phyloP scores from a whole-genome alignment of 768 basidiomycete species.

The Daedalea quercina region DNA sequence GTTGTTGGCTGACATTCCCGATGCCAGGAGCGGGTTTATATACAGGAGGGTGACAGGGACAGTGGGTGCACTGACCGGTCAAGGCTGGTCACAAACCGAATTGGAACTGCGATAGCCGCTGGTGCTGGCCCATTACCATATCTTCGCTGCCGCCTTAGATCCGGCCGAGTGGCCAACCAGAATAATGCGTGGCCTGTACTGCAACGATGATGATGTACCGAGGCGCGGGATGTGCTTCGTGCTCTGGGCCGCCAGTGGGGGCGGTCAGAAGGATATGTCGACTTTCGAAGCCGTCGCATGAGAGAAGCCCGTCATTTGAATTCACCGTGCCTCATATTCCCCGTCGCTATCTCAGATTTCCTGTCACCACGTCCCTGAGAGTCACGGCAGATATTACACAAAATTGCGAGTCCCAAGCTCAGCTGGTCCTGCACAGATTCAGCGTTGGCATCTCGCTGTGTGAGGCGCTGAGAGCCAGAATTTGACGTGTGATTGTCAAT shows the following conservation, averaged over 20 bases:
- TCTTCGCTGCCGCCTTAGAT: background rate
- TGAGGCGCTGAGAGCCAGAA: too few relatives aligned
- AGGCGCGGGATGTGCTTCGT: background rate
- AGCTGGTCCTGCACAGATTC: too few relatives aligned
- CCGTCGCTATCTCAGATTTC: background rate
- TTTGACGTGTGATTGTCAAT: too few relatives aligned
- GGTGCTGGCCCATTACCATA: background rate
- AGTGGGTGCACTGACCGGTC: background rate
- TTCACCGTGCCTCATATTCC: background rate
- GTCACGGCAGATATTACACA: background rate
- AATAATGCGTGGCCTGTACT: background rate
- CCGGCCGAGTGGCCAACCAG: slow-evolving; percentile 2
- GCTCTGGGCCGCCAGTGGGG: background rate
- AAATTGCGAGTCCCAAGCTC: too few relatives aligned
- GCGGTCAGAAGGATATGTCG: background rate
- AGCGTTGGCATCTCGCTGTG: too few relatives aligned
- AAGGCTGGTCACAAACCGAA: background rate
- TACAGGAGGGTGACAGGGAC: background rate
- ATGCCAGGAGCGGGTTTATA: background rate
- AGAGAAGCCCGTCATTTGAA: background rate
- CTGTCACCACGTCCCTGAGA: background rate
- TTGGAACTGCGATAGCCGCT: background rate
- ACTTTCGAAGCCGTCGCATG: too few relatives aligned
- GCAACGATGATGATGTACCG: background rate
- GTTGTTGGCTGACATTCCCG: background rate